A percentile compares a stretch with the other conserved stretches of the same genome.
Evolutionary conservation across 495 filamentous ascomycete species (phyloP).

Genomic region (Niebla homalea): DNA sequence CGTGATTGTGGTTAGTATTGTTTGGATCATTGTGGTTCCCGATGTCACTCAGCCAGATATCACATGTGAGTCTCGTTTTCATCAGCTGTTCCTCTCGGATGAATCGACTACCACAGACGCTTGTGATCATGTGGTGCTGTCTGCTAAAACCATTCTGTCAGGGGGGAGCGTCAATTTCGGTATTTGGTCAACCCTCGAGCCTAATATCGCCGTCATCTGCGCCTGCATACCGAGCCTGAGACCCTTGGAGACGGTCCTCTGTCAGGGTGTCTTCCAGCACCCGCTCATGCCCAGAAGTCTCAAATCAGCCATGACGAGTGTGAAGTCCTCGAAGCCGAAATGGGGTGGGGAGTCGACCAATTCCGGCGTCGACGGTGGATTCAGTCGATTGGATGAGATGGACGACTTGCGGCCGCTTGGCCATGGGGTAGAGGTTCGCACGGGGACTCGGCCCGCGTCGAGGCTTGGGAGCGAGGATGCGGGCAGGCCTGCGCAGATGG

Average conservation of each 20-base stretch:
- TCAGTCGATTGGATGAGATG: constrained; percentile 6
- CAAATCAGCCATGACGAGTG: neutral
- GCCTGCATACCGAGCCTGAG: constrained; percentile 42
- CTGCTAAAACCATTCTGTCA: too few species aligned
- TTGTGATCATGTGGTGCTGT: too few species aligned
- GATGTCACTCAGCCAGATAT: constrained; percentile 6
- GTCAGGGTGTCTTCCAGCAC: constrained; percentile 8
- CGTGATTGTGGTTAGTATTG: constrained; percentile 10
- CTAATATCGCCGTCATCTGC: constrained; percentile 44
- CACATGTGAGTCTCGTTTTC: constrained; percentile 3
- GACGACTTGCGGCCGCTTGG: constrained; percentile 3
- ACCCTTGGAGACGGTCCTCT: constrained; percentile 32
- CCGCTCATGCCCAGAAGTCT: neutral
- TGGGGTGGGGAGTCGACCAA: neutral
- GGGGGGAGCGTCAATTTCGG: constrained; percentile 45
- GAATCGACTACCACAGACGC: too few species aligned
- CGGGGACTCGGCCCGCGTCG: neutral
- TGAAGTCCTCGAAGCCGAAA: neutral
- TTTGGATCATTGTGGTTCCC: constrained; percentile 14
- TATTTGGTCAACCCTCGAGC: constrained; percentile 45
- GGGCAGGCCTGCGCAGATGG: neutral
- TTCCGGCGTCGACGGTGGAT: neutral
- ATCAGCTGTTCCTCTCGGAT: neutral
- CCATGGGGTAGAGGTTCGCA: constrained; percentile 2
- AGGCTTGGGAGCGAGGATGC: neutral